Evolutionary conservation across 768 basidiomycete genomes (phyloP), one percentile per base, ranked within the genome.

Genomic region (Termitomyces sp.): DNA sequence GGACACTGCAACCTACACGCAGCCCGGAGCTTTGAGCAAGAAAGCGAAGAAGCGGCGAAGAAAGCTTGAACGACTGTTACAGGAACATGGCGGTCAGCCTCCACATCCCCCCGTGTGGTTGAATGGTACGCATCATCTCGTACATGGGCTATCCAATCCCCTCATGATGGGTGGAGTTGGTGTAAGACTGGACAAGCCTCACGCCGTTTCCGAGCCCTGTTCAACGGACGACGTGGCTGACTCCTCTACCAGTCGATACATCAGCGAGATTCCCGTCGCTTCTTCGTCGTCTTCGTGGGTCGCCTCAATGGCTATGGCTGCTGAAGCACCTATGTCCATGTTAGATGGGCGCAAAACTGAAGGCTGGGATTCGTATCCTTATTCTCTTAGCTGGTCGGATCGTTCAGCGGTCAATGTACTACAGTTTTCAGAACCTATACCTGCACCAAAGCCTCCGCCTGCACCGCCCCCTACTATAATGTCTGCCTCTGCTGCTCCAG

Each of bases 41-140:
- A 78, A 75, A 54, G 71, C 73, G 16, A 72, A 71, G 57, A 80
- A 79, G 61, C 68, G 74, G 9, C 69, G 75, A 28, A 69, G 73
- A 33, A 74, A 66, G 60, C 60, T 71, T 26, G 73, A 78, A 58
- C 68, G 70, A 10, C 67, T 73, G 54, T 69, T 65, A 7, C 53
- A 63, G 38, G 73, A 72, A 63, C 53, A 56, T 9, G 66, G 68
- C 38, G 67, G 66, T 36, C 66, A 64, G 35, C 46, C 57, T 30
- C 32, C 53, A 3, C 52, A 52, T 14, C 58, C 58, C 24, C 53
- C 53, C 1, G 46, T 16, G 53, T 63, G 33, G 55, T 18, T 35
- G 50, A 65, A 58, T 13, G 52, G 45, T 14, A 14, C 32, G 28
- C 57, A 60, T 32, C 42, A 53, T 63, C 26, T 54, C 20, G 6